A percentile compares a stretch with the other conserved stretches of the same genome.
Evolutionary conservation across 768 basidiomycete genomes (phyloP).

Genomic region (Saitozyma sp.): DNA sequence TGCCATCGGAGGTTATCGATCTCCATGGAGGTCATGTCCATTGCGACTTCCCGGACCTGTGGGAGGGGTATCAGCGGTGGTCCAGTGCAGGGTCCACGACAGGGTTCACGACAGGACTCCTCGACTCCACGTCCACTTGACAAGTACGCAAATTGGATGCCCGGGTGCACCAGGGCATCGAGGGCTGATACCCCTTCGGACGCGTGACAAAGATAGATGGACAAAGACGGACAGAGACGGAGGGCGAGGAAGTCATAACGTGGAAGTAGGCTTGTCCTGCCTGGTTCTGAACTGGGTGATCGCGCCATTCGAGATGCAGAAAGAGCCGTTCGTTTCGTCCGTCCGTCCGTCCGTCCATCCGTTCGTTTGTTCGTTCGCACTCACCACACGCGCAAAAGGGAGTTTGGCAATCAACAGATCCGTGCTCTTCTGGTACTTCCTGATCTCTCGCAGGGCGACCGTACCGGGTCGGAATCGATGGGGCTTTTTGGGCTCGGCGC

Average conservation of each 20-base stretch:
- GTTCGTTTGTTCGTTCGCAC: constrained; percentile 53
- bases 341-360: too few species aligned
- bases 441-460: constrained; percentile 83
- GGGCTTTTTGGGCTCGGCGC: constrained; percentile 54
- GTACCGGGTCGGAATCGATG: constrained; percentile 84
- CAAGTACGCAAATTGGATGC: background rate
- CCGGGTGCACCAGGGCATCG: too few species aligned
- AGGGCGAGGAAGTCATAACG: too few species aligned
- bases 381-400: constrained; percentile 86
- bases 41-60: constrained; percentile 91
- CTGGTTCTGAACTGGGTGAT: too few species aligned
- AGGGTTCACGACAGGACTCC: background rate
- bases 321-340: too few species aligned
- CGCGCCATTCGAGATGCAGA: too few species aligned
- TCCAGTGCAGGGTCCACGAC: background rate
- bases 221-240: background rate
- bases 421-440: constrained; percentile 91
- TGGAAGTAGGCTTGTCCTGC: too few species aligned
- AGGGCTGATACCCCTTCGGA: background rate
- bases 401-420: constrained; percentile 82
- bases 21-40: constrained; percentile 74
- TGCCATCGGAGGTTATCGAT: constrained; percentile 81
- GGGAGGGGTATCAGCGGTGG: constrained; percentile 8
- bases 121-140: background rate
- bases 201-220: background rate